phyloP scores from a whole-genome alignment of 1,139 yeast genomes.

The Wickerhamomyces sp. region DNA sequence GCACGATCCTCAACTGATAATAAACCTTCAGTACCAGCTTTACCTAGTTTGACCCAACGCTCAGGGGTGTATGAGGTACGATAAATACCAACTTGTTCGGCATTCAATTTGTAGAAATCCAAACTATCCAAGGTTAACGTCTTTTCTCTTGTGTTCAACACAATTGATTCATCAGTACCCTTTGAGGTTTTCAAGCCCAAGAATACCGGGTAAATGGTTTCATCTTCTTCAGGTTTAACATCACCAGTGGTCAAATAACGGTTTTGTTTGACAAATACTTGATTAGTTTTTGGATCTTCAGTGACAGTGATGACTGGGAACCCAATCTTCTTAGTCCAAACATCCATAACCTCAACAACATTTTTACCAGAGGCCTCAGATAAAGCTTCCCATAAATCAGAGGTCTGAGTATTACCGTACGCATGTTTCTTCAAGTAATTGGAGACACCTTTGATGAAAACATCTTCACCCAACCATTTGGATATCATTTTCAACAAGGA shows the following conservation, averaged over 20 bases:
- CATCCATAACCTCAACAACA: constrained; percentile 64
- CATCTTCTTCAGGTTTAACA: constrained; percentile 66
- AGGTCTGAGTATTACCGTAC: constrained; percentile 73
- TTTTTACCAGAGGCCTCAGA: constrained; percentile 72
- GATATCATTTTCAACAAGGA: constrained; percentile 68
- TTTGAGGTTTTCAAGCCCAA: constrained; percentile 65
- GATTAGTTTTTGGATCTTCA: constrained; percentile 36
- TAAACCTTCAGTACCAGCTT: constrained; percentile 60
- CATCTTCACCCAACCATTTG: constrained; percentile 60
- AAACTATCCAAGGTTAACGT: constrained; percentile 39
- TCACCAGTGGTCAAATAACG: constrained; percentile 80
- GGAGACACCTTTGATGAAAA: constrained; percentile 67
- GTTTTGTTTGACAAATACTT: constrained; percentile 57
- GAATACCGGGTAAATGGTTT: constrained; percentile 76
- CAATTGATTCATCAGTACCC: constrained; percentile 61
- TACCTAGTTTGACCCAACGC: constrained; percentile 70
- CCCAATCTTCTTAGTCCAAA: constrained; percentile 82
- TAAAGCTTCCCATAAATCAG: constrained; percentile 76
- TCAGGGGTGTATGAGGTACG: constrained; percentile 73
- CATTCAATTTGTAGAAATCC: constrained; percentile 73
- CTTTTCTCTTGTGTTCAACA: constrained; percentile 51
- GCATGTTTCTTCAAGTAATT: constrained; percentile 60
- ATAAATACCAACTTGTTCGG: constrained; percentile 79
- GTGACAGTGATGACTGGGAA: constrained; percentile 72
- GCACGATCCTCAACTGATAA: constrained; percentile 80